A percentile compares a stretch with the other conserved stretches of the same genome.
Conservation (phyloP, 2,329 filamentous ascomycete species). For the Exophiala dermatitidis region DNA sequence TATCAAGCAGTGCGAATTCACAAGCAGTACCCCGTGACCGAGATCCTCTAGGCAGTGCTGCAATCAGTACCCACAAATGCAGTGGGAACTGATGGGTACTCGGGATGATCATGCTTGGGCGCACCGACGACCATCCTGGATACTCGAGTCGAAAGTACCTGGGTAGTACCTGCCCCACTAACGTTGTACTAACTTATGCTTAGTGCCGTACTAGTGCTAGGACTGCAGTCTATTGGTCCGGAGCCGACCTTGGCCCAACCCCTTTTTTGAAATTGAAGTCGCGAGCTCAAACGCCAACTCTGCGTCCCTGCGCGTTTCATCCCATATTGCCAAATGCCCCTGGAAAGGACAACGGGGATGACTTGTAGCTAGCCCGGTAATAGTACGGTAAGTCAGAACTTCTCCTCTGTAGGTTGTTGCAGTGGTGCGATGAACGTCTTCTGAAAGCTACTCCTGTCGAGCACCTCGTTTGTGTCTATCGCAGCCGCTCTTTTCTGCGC, state of each 20-base stretch:
- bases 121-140: no score
- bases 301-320: constrained; percentile 15
- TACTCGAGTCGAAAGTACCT: background rate
- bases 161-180: background rate
- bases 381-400: constrained; percentile 1
- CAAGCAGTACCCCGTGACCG: no score
- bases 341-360: background rate
- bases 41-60: no score
- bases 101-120: no score
- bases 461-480: constrained; percentile 14
- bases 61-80: no score
- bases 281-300: constrained; percentile 5
- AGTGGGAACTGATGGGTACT: no score
- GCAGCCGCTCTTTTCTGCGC: constrained; percentile 15
- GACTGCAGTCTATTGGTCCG: constrained; percentile 4
- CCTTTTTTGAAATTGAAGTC: constrained; percentile 13
- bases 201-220: no score
- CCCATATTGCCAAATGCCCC: background rate
- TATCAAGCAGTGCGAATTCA: no score
- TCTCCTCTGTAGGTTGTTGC: constrained; percentile 28
- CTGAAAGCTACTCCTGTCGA: constrained; percentile 15
- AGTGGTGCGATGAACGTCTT: constrained; percentile 27
- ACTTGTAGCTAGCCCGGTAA: background rate
- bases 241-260: constrained; percentile 1
- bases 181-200: no score